Percentiles rank a stretch among this genome's conserved stretches.
phyloP scores from a whole-genome alignment of 805 yeast species.

The Candida mattraensis region DNA sequence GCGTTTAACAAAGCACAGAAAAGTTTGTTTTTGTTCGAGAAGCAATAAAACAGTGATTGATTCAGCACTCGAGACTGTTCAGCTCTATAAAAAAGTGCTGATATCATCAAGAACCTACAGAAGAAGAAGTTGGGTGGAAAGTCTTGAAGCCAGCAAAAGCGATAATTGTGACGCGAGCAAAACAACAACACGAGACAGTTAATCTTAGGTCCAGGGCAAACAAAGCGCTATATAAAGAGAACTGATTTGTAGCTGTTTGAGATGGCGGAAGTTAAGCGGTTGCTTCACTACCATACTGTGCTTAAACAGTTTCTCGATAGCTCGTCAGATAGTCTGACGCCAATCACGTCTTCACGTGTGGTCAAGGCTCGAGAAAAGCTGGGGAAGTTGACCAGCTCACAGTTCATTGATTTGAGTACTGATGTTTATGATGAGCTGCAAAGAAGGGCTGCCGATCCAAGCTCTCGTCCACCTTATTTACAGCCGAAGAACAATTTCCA shows the following conservation, averaged over 20 bases:
- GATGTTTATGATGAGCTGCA: constrained; percentile 93
- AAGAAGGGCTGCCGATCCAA: constrained; percentile 64
- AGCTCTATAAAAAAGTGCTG: too few relatives aligned
- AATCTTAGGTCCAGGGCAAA: neutral
- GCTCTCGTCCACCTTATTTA: constrained; percentile 56
- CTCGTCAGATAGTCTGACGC: constrained; percentile 45
- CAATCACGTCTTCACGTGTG: constrained; percentile 57
- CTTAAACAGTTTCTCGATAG: constrained; percentile 51
- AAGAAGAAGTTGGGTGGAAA: too few relatives aligned
- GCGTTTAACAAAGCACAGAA: constrained; percentile 4
- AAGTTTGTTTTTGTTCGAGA: constrained; percentile 6
- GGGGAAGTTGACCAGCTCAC: constrained; percentile 73
- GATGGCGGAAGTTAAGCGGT: constrained; percentile 21
- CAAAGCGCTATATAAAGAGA: too few relatives aligned
- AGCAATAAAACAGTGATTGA: too few relatives aligned
- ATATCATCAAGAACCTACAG: too few relatives aligned
- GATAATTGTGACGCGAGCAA: too few relatives aligned
- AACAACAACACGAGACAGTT: too few relatives aligned
- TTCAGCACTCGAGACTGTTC: too few relatives aligned
- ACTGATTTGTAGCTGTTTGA: too few relatives aligned
- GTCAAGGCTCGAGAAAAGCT: constrained; percentile 84
- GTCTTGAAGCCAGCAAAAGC: too few relatives aligned
- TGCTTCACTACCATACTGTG: constrained; percentile 43
- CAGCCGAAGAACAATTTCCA: constrained; percentile 75
- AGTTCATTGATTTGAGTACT: constrained; percentile 86